Evolutionary conservation across 495 filamentous ascomycete species (phyloP).

Genomic region (Aspergillus heteromorphus): DNA sequence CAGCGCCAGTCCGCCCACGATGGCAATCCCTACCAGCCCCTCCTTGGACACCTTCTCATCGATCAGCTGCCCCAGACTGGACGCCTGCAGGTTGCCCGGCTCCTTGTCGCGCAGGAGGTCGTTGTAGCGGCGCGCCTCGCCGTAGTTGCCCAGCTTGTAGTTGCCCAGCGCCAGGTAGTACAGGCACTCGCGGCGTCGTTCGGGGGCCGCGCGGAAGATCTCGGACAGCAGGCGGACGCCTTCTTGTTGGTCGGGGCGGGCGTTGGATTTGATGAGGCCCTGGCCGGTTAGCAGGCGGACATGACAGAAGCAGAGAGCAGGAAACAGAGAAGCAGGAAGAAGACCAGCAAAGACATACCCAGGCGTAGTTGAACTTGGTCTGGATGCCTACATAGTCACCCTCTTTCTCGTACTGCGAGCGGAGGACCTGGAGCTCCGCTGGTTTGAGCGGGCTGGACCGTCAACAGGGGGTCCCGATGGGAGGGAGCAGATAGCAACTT

Average conservation of each 20-base stretch:
- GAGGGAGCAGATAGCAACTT: constrained; percentile 48
- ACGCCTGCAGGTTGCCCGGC: constrained; percentile 81
- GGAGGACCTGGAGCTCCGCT: constrained; percentile 84
- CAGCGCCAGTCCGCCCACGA: constrained; percentile 87
- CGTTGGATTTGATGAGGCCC: constrained; percentile 90
- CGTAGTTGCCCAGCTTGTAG: constrained; percentile 97
- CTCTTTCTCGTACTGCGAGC: constrained; percentile 92
- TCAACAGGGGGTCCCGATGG: not conserved
- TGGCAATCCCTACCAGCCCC: constrained; percentile 91
- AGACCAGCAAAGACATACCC: constrained; percentile 65
- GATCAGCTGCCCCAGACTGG: constrained; percentile 76
- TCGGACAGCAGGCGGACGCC: constrained; percentile 92
- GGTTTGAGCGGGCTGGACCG: constrained; percentile 70
- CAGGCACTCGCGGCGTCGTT: constrained; percentile 91
- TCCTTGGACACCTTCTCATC: constrained; percentile 96
- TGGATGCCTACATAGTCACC: constrained; percentile 94
- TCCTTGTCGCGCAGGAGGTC: constrained; percentile 85
- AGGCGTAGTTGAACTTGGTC: constrained; percentile 99
- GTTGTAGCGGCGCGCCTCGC: constrained; percentile 89
- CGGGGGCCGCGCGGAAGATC: constrained; percentile 87
- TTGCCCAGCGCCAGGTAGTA: constrained; percentile 96
- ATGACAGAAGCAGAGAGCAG: not conserved
- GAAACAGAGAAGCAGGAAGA: too few species aligned
- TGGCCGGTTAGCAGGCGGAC: constrained; percentile 23
- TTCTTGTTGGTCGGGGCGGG: constrained; percentile 83